Evolutionary conservation across 179 eudicot genomes (phyloP).

Genomic region (Beta lomatogona): DNA sequence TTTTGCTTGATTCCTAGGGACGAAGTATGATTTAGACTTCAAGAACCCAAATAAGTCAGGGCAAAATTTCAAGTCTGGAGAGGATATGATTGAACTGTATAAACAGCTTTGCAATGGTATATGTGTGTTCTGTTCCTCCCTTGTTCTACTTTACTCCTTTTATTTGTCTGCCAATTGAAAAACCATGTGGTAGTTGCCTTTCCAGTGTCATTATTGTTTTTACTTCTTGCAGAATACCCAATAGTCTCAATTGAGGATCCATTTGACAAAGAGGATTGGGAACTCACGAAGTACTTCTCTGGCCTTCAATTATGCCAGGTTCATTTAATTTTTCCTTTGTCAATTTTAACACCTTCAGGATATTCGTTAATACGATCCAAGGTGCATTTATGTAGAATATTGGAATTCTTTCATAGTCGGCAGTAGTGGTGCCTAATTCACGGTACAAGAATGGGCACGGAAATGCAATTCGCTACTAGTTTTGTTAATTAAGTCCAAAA

Average conservation of each 20-base stretch:
- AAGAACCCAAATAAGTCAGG: slow-evolving; percentile 78
- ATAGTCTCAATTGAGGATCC: slow-evolving; percentile 95
- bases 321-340: slow-evolving; percentile 12
- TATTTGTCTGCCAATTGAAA: slow-evolving; percentile 10
- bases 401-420: background rate
- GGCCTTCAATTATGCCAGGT: slow-evolving; percentile 90
- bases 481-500: no score
- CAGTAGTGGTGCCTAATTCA: background rate
- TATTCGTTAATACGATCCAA: slow-evolving; percentile 14
- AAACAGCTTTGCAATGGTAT: slow-evolving; percentile 81
- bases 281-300: slow-evolving; percentile 68
- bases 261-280: slow-evolving; percentile 99
- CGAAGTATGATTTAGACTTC: slow-evolving; percentile 85
- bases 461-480: no score
- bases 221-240: slow-evolving; percentile 65
- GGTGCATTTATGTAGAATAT: background rate
- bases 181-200: background rate
- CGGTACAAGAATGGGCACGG: no score
- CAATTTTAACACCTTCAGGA: background rate
- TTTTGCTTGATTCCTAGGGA: slow-evolving; percentile 51
- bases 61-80: slow-evolving; percentile 88
- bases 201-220: slow-evolving; percentile 1
- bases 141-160: background rate
- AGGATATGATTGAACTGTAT: slow-evolving; percentile 92
- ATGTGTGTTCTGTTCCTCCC: slow-evolving; percentile 6